phyloP scores from a whole-genome alignment of 2,329 filamentous ascomycete genomes.

The Aspergillus pseudoterreus region DNA sequence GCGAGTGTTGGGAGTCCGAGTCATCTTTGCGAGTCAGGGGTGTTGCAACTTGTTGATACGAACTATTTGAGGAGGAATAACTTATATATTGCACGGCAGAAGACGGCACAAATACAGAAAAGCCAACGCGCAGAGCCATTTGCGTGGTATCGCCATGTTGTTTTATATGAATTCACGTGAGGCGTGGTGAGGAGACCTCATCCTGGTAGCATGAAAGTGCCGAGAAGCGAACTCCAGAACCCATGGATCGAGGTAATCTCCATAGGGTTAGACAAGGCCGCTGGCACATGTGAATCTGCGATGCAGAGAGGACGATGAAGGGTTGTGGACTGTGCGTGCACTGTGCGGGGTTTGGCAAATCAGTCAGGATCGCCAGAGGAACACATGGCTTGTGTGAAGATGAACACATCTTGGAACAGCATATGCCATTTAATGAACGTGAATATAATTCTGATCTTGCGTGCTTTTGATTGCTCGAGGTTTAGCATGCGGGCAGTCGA shows the following conservation, averaged over 20 bases:
- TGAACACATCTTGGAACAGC: not conserved
- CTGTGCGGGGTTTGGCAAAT: not conserved
- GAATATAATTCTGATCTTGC: too few species aligned
- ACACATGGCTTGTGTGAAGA: not conserved
- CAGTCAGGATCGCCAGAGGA: not conserved
- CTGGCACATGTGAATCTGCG: conserved; percentile 8
- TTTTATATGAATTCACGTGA: not conserved
- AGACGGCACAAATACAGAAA: too few species aligned
- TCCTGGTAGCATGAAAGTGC: not conserved
- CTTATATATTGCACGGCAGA: too few species aligned
- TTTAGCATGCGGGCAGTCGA: too few species aligned
- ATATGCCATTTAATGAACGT: too few species aligned
- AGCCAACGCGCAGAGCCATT: too few species aligned
- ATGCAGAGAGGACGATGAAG: not conserved
- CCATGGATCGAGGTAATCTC: conserved; percentile 12
- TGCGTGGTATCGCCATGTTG: too few species aligned
- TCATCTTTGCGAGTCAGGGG: not conserved
- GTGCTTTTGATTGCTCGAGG: too few species aligned
- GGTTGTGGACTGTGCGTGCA: not conserved
- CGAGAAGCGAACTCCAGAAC: conserved; percentile 1
- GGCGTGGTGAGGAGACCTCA: not conserved
- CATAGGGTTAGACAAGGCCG: not conserved
- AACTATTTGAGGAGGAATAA: too few species aligned
- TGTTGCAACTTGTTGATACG: too few species aligned
- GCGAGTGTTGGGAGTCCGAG: conserved; percentile 12